Evolutionary conservation across 2,329 filamentous ascomycete genomes (phyloP), one percentile per base, ranked within the genome.

Genomic region (Colletotrichum nymphaeae): DNA sequence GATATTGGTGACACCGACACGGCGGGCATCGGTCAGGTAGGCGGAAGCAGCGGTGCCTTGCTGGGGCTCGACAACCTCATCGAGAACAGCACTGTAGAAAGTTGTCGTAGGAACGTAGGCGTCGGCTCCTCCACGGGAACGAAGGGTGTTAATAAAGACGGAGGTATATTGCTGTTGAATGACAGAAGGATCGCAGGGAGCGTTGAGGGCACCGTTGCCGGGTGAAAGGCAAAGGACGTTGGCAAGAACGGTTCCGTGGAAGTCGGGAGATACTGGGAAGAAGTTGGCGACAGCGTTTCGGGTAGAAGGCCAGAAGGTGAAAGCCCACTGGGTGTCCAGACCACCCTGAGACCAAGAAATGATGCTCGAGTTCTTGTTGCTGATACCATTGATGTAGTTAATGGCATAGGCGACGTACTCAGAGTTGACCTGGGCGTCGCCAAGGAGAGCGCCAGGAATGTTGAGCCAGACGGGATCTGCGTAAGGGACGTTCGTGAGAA

Each of bases 351-450:
- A 89, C 87, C 86, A 91, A 16, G 83, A 83, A n/a, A 90, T 78
- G 24, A 89, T 80, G 22, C 82, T 80, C 7, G 88, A 80, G 24
- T 85, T 82, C 26, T 80, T 78, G 57, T 76, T 74, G 56, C 81
- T 83, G 73, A 88, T 79, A 42, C 78, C 81, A 32, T 81, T 79
- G 70, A 90, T 83, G 79, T 90, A 91, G 80, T 90, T 88, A 73
- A 90, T 87, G 5, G 88, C 88, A 78, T 91, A 90, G 3, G 88
- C 87, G 52, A 89, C 84, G 75, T 88, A 90, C 77, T 91, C 88
- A 5, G 86, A 80, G 75, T 87, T 90, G 32, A 80, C 74, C 75
- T 90, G 88, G 0, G 83, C 83, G 70, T 91, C 88, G 26, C 75
- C 79, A 11, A 89, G 80, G 49, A 86, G 81, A 52, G 82, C 81